These are phyloP conservation scores for Neurospora sp. DNA, from an alignment of 2,329 filamentous ascomycete genomes.

Conservation along the genomic window DNA sequence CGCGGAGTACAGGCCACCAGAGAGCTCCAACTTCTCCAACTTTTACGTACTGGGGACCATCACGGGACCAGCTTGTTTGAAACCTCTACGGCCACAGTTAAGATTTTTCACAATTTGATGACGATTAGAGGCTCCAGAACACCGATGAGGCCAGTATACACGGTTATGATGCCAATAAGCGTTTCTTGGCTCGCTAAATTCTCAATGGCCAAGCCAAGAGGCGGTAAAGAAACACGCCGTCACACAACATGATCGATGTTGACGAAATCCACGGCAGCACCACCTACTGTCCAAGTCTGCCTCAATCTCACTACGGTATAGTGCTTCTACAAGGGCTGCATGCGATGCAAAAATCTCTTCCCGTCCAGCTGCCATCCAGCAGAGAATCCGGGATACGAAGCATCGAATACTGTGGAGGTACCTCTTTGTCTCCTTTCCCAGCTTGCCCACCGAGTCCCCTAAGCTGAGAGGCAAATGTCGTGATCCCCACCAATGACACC, in stretches of 20 bases:
- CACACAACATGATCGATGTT: constrained; percentile 4
- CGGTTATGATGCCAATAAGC: constrained; percentile 8
- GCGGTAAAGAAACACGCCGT: constrained; percentile 12
- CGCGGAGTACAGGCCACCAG: not conserved
- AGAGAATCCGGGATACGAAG: not conserved
- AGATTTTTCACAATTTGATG: constrained; percentile 4
- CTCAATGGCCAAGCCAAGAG: constrained; percentile 7
- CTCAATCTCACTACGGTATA: not conserved
- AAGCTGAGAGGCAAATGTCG: not conserved
- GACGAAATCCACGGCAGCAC: not conserved
- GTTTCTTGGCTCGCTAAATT: not conserved
- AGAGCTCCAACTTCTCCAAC: not conserved
- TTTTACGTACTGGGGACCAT: constrained; percentile 17
- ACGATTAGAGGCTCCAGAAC: constrained; percentile 1
- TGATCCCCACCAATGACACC: not conserved
- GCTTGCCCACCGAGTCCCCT: not conserved
- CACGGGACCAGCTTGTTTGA: constrained; percentile 13
- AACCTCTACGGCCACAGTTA: constrained; percentile 3
- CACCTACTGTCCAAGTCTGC: not conserved
- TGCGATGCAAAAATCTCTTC: not conserved
- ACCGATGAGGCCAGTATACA: constrained; percentile 11
- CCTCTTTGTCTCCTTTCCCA: not conserved
- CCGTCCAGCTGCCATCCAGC: not conserved
- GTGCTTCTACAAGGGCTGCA: not conserved
- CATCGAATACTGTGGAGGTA: not conserved